Evolutionary conservation across 371 early-diverging fungal species (phyloP).

Genomic region (Sporodiniella umbellata): DNA sequence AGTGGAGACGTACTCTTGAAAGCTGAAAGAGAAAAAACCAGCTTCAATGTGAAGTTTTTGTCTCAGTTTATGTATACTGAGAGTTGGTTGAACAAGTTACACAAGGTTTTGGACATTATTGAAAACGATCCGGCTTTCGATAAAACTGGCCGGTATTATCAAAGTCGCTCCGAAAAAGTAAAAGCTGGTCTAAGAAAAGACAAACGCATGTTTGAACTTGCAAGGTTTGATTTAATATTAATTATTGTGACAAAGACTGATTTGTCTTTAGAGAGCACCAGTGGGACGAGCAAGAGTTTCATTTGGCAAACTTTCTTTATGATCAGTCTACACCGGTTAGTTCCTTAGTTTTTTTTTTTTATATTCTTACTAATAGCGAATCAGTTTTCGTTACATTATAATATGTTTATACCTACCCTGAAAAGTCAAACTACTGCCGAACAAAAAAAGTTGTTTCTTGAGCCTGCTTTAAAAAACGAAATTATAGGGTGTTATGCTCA

Average conservation of each 20-base stretch:
- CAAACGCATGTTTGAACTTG: constrained; percentile 46
- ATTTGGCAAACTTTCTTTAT: constrained; percentile 38
- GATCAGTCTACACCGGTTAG: constrained; percentile 47
- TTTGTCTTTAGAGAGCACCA: constrained; percentile 30
- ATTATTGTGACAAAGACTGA: neutral
- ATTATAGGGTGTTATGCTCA: constrained; percentile 88
- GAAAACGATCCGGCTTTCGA: constrained; percentile 61
- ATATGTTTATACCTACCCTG: constrained; percentile 81
- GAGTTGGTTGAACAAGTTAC: constrained; percentile 46
- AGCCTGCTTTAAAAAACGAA: constrained; percentile 66
- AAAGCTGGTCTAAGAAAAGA: constrained; percentile 44
- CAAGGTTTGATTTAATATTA: constrained; percentile 23
- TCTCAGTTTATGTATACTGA: constrained; percentile 54
- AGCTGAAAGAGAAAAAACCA: constrained; percentile 53
- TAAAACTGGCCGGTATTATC: constrained; percentile 51
- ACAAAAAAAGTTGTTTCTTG: constrained; percentile 73
- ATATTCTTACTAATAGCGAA: neutral
- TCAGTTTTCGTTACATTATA: constrained; percentile 50
- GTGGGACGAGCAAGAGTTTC: constrained; percentile 33
- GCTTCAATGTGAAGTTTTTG: constrained; percentile 50
- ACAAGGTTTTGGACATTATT: constrained; percentile 48
- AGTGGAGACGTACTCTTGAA: constrained; percentile 51
- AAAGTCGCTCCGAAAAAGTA: constrained; percentile 50
- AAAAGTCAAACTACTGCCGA: constrained; percentile 73
- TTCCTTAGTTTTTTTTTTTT: neutral